A percentile compares a stretch with the other conserved stretches of the same genome.
phyloP scores from a whole-genome alignment of 257 asterid species.

The Primulina tabacum region DNA sequence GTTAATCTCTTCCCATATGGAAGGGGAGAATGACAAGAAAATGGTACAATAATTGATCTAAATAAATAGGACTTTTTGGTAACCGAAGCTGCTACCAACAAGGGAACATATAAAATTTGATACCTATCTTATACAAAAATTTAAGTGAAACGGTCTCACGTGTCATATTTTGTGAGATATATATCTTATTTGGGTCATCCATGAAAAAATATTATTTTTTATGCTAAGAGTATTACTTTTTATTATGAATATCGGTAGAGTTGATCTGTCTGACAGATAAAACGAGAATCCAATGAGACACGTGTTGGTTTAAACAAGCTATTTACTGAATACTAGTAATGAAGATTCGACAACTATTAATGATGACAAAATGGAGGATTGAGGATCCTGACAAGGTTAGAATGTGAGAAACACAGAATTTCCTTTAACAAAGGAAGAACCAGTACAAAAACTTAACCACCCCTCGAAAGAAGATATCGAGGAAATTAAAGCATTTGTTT shows the following conservation, averaged over 20 bases:
- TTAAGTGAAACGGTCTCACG: too few species aligned
- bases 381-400: neutral
- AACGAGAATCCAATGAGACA: neutral
- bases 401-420: too few species aligned
- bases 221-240: too few species aligned
- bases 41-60: neutral
- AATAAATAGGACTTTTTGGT: neutral
- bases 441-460: conserved; percentile 14
- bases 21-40: neutral
- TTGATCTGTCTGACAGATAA: too few species aligned
- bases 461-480: conserved; percentile 17
- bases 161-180: too few species aligned
- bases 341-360: conserved; percentile 2
- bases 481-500: conserved; percentile 22
- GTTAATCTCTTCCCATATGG: neutral
- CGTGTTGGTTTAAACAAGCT: neutral
- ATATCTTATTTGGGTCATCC: too few species aligned
- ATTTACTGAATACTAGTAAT: conserved; percentile 16
- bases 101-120: neutral
- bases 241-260: too few species aligned
- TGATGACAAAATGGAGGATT: neutral
- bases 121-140: neutral
- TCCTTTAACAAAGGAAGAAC: too few species aligned
- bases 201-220: too few species aligned
- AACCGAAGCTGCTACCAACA: neutral